Evolutionary conservation across 768 basidiomycete species (phyloP).

Genomic region (Tephrocybe rancida): DNA sequence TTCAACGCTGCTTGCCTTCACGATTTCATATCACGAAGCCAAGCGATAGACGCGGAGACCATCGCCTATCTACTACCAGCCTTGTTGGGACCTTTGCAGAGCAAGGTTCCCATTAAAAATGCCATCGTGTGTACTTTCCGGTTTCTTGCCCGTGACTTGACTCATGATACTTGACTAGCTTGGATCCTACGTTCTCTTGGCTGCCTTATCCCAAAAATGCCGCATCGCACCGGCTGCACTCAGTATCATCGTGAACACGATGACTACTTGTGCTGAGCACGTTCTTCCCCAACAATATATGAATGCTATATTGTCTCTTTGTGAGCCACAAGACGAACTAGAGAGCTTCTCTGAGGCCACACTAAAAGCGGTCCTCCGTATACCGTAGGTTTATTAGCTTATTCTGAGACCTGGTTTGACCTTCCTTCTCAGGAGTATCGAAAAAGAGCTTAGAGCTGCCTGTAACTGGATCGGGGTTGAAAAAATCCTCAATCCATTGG

Average conservation of each 20-base stretch:
- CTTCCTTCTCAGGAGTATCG: conserved; percentile 38
- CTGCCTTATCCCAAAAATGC: conserved; percentile 68
- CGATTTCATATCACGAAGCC: conserved; percentile 69
- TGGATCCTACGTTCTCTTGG: conserved; percentile 73
- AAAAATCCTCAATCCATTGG: conserved; percentile 57
- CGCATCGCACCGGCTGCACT: conserved; percentile 60
- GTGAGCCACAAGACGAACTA: conserved; percentile 60
- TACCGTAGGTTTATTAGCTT: conserved; percentile 45
- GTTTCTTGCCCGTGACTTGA: not conserved
- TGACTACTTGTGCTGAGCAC: conserved; percentile 50
- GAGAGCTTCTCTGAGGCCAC: conserved; percentile 45
- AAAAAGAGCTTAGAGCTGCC: conserved; percentile 46
- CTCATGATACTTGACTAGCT: conserved; percentile 45
- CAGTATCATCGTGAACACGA: conserved; percentile 55
- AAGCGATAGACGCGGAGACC: conserved; percentile 64
- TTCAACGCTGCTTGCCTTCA: conserved; percentile 84
- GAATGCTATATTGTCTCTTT: conserved; percentile 66
- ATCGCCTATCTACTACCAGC: conserved; percentile 69
- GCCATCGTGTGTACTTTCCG: conserved; percentile 45
- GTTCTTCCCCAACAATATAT: conserved; percentile 62
- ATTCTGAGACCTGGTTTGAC: not conserved
- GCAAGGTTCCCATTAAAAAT: conserved; percentile 46
- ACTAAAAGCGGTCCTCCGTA: conserved; percentile 41
- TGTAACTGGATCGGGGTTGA: conserved; percentile 54
- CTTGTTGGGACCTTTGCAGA: conserved; percentile 57